Conservation (phyloP, 2,329 filamentous ascomycete genomes). For the Dryadomyces quercivorus region DNA sequence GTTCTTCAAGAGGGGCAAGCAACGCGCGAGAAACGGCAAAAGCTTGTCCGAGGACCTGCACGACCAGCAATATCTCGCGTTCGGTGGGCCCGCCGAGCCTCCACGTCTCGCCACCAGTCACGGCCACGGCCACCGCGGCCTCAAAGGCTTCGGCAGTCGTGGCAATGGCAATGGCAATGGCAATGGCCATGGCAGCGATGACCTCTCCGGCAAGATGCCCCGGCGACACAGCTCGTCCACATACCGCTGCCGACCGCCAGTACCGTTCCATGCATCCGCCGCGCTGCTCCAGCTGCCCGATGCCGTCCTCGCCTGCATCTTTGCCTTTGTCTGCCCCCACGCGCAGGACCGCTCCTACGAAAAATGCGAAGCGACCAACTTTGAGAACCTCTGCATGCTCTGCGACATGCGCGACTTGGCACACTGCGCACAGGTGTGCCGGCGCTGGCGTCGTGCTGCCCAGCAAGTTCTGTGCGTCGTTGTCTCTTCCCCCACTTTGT, state of each 20-base stretch:
- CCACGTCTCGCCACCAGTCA: background rate
- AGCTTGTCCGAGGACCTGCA: background rate
- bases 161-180: background rate
- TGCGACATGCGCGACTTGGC: slow-evolving; percentile 85
- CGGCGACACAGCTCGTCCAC: background rate
- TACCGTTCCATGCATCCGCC: background rate
- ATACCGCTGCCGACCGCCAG: background rate
- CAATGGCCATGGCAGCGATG: background rate
- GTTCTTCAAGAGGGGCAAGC: slow-evolving; percentile 23
- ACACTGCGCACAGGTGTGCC: slow-evolving; percentile 63
- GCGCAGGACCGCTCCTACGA: slow-evolving; percentile 64
- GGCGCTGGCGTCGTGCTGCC: slow-evolving; percentile 51
- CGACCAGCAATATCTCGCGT: slow-evolving; percentile 14
- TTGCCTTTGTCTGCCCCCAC: slow-evolving; percentile 75
- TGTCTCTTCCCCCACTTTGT: background rate
- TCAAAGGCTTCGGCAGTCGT: slow-evolving; percentile 3
- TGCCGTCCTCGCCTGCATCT: slow-evolving; percentile 64
- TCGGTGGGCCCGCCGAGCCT: slow-evolving; percentile 10
- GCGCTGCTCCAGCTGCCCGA: slow-evolving; percentile 46
- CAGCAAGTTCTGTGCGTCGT: slow-evolving; percentile 41
- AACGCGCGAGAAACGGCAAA: slow-evolving; percentile 13
- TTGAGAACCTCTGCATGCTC: slow-evolving; percentile 76
- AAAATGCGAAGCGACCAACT: slow-evolving; percentile 68
- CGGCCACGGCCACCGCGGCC: slow-evolving; percentile 4
- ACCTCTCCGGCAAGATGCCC: background rate